Percentiles rank a stretch among this genome's conserved stretches.
Evolutionary conservation across 768 basidiomycete genomes (phyloP).

Genomic region (Auricularia auricula-judae): DNA sequence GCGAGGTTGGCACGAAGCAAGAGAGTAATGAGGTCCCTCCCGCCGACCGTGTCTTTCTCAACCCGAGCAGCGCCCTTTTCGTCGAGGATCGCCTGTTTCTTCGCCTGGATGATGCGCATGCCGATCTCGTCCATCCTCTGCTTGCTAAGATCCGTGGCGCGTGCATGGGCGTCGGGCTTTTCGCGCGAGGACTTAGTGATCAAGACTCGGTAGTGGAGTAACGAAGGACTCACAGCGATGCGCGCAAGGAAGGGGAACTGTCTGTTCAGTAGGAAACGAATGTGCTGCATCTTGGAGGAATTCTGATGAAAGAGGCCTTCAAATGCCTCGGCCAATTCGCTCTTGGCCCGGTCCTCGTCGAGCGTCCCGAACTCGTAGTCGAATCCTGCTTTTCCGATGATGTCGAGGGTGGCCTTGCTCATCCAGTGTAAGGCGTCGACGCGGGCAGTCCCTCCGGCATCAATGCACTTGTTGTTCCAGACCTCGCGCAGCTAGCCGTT

Average conservation of each 20-base stretch:
- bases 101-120: slow-evolving; percentile 1
- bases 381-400: slow-evolving; percentile 34
- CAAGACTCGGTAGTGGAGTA: slow-evolving; percentile 13
- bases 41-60: slow-evolving; percentile 8
- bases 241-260: slow-evolving; percentile 13
- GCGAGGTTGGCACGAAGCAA: slow-evolving; percentile 56
- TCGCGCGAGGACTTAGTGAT: background rate
- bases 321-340: slow-evolving; percentile 26
- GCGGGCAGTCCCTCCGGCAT: slow-evolving; percentile 5
- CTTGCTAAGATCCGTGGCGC: background rate
- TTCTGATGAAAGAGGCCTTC: slow-evolving; percentile 17
- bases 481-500: slow-evolving; percentile 12
- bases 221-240: slow-evolving; percentile 11
- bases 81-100: background rate
- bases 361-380: slow-evolving; percentile 26
- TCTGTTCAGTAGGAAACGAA: slow-evolving; percentile 17
- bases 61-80: slow-evolving; percentile 7
- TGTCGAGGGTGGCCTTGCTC: slow-evolving; percentile 26
- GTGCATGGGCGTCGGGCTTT: background rate
- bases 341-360: slow-evolving; percentile 12
- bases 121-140: background rate
- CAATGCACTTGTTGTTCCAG: slow-evolving; percentile 8
- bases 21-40: slow-evolving; percentile 50
- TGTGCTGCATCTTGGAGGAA: slow-evolving; percentile 12
- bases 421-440: slow-evolving; percentile 27